Conservation (phyloP, 371 early-diverging fungal genomes). For the Chytridium lagenaria region DNA sequence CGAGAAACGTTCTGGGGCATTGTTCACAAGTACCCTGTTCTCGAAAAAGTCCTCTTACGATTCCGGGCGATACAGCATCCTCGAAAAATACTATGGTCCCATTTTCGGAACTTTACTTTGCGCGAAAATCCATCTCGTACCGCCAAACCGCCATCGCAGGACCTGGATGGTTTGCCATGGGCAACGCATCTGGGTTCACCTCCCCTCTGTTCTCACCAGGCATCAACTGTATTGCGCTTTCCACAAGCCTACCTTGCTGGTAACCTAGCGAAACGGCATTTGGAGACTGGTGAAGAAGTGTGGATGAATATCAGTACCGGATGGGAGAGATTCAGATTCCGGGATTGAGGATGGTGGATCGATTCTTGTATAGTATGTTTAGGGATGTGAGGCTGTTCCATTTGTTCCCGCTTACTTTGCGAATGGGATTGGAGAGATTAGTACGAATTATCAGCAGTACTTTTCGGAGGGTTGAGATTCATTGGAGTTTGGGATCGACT, state of each 20-base stretch:
- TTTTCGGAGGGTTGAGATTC: background rate
- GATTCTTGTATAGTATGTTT: slow-evolving; percentile 23
- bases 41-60: slow-evolving; percentile 3
- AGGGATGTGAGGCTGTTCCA: slow-evolving; percentile 20
- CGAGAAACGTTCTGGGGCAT: slow-evolving; percentile 29
- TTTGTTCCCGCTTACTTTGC: slow-evolving; percentile 6
- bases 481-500: slow-evolving; percentile 10
- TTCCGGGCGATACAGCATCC: background rate
- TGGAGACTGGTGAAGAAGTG: slow-evolving; percentile 2
- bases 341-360: slow-evolving; percentile 20
- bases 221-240: slow-evolving; percentile 19
- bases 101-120: background rate
- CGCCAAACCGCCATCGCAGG: slow-evolving; percentile 12
- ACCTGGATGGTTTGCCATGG: slow-evolving; percentile 23
- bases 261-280: slow-evolving; percentile 11
- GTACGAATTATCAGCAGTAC: background rate
- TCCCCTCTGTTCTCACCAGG: slow-evolving; percentile 27
- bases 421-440: slow-evolving; percentile 17
- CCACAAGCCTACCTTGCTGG: slow-evolving; percentile 11
- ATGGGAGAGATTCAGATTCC: background rate
- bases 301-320: slow-evolving; percentile 1
- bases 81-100: slow-evolving; percentile 8
- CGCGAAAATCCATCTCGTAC: slow-evolving; percentile 19
- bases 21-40: slow-evolving; percentile 17
- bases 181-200: slow-evolving; percentile 28